Evolutionary conservation across 306 rosid genomes (phyloP), one percentile per base, ranked within the genome.

Genomic region (Vigna mungo): DNA sequence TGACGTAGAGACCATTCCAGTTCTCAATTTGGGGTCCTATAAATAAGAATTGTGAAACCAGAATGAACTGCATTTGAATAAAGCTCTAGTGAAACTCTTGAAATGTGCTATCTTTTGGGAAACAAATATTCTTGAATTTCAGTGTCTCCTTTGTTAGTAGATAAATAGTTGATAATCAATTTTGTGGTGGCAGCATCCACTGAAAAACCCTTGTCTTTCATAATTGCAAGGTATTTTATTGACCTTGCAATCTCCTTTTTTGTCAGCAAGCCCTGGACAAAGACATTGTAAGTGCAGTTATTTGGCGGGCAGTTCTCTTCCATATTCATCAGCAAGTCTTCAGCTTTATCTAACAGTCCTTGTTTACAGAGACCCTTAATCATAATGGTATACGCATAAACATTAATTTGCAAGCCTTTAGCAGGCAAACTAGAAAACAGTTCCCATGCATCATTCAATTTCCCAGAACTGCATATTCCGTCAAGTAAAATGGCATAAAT

Each of bases 311-410:
- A 76, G 15, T 77, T 73, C 37, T n/a, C 71, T 80, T 81, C 87
- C 85, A 84, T 81, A 14, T 52, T 80, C 36, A 9, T 73, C 30
- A 80, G 51, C 18, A 84, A 27, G 34, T 51, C 82, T 80, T 81
- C 80, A 44, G 85, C 85, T 77, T 84, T 77, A 77, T 77, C 80
- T 34, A 77, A 43, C 9, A 77, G 18, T 52, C 83, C 85, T 54
- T 77, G 83, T 81, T 61, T 84, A 62, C 83, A 81, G 21, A 84
- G 47, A 53, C 87, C 87, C 36, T 60, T 81, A 62, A 84, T 77
- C 88, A 84, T 84, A 39, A 81, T 77, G 69, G 80, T 84, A 43
- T 84, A 84, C 14, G 87, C 54, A 59, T 72, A 58, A 70, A 77
- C 77, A n/a, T 84, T 66, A 25, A 61, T 13, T 52, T 84, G 77